A percentile compares a stretch with the other conserved stretches of the same genome.
These are phyloP conservation scores for Colletotrichum orbiculare DNA, from an alignment of 2,329 filamentous ascomycete species.

Conservation along the genomic window DNA sequence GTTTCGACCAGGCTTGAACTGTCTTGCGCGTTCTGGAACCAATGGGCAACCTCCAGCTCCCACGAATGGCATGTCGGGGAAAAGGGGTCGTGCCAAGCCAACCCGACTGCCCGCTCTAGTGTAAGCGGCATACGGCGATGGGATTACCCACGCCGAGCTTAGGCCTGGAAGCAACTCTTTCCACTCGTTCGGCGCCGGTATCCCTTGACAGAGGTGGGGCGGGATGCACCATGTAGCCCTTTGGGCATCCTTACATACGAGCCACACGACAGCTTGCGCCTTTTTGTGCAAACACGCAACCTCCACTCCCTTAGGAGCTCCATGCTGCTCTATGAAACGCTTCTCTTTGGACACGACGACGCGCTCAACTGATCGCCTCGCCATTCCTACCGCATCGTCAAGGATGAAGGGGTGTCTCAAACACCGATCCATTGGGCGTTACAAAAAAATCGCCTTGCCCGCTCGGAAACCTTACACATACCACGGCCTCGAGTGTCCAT, in stretches of 20 bases:
- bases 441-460: slow-evolving; percentile 25
- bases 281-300: slow-evolving; percentile 9
- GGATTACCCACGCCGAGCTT: slow-evolving; percentile 4
- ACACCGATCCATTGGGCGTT: slow-evolving; percentile 12
- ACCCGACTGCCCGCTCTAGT: slow-evolving; percentile 1
- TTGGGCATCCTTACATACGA: slow-evolving; percentile 12
- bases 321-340: slow-evolving; percentile 1
- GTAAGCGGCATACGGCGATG: not conserved
- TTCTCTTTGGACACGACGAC: slow-evolving; percentile 18
- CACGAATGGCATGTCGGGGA: slow-evolving; percentile 32
- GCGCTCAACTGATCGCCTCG: slow-evolving; percentile 11
- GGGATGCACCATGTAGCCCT: not conserved
- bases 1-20: not conserved
- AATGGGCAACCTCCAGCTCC: slow-evolving; percentile 14
- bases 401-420: slow-evolving; percentile 35
- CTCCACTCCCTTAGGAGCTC: slow-evolving; percentile 19
- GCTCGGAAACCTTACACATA: slow-evolving; percentile 15
- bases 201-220: slow-evolving; percentile 8
- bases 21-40: slow-evolving; percentile 26
- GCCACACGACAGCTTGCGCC: not conserved
- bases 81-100: slow-evolving; percentile 27
- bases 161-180: slow-evolving; percentile 4
- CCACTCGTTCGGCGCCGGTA: slow-evolving; percentile 5
- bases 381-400: slow-evolving; percentile 24
- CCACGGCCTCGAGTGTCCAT: slow-evolving; percentile 20